Evolutionary conservation across 2,329 filamentous ascomycete genomes (phyloP), one percentile per base, ranked within the genome.

Genomic region (Tolypocladium ophioglossoides): DNA sequence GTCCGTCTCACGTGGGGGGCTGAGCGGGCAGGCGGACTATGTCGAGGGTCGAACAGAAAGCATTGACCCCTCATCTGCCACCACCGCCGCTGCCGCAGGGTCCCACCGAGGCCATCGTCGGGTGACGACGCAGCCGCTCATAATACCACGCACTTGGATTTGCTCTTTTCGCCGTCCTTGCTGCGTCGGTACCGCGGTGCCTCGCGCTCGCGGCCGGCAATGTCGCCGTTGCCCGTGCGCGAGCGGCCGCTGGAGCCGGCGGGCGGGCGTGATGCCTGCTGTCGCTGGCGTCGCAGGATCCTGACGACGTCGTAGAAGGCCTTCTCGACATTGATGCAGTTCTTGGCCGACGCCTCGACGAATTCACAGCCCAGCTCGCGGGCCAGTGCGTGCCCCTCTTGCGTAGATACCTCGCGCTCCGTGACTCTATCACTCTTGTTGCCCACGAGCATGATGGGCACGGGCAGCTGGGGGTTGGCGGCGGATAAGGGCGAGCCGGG

Each of bases 361-460:
- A 97, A 97, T 63, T 96, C 91, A 73, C 94, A 97, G 58, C 90
- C 90, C 40, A 99, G 77, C 65, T 96, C 90, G 64, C 91, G 87
- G 54, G 94, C 92, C 40, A 97, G 76, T 52, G 91, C 91, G 61
- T 90, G 88, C 18, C 94, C 94, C 74, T 99, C 94, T 71, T 97
- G 94, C 51, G 91, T 95, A 2, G 91, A 96, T 4, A 97, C 94
- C 67, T 96, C 92, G 61, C 94, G 84, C 74, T 97, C 94, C 32
- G 92, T 95, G 49, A 95, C 90, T 64, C 94, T 83, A 73, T 99
- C 94, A 74, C 90, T 95, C 77, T 99, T 99, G 78, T 99, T 97
- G 61, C 94, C 94, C 38, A 99, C 94, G 34, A 99, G 80, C 94
- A 99, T 97, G 65, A 99, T 89, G 49, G 94, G 94, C 18, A 94